A percentile compares a stretch with the other conserved stretches of the same genome.
Conservation (phyloP, 73 alveolate genomes). For the Paramecium caudatum region DNA sequence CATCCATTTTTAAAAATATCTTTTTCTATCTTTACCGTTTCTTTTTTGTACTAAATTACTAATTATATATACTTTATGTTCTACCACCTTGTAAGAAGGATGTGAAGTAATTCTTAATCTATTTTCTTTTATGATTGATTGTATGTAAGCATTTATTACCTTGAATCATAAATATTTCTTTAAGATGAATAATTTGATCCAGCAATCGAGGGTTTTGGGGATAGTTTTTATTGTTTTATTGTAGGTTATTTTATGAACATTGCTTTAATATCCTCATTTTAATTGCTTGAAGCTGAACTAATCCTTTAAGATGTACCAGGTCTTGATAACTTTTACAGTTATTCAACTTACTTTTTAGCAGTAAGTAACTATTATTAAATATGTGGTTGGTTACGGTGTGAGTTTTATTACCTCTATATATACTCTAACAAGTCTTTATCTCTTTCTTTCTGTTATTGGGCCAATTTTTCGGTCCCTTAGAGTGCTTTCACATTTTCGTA, state of each 20-base stretch:
- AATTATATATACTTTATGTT: slow-evolving; percentile 46
- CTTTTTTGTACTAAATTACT: slow-evolving; percentile 15
- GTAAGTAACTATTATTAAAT: slow-evolving; percentile 12
- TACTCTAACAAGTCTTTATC: slow-evolving; percentile 33
- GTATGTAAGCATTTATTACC: not conserved
- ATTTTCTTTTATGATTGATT: slow-evolving; percentile 6
- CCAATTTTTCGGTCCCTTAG: not conserved
- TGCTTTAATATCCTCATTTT: not conserved
- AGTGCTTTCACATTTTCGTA: slow-evolving; percentile 45
- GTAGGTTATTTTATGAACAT: not conserved
- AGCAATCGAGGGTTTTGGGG: not conserved
- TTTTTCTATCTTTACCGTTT: not conserved
- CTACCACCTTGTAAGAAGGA: slow-evolving; percentile 33
- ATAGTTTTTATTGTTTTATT: not conserved
- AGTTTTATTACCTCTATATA: not conserved
- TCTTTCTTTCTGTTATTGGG: not conserved
- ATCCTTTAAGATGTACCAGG: slow-evolving; percentile 22
- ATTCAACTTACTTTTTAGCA: slow-evolving; percentile 25
- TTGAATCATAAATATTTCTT: not conserved
- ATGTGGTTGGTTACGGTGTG: not conserved
- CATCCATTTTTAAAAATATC: slow-evolving; percentile 5
- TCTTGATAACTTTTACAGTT: not conserved
- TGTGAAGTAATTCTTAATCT: slow-evolving; percentile 59
- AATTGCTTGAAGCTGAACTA: not conserved
- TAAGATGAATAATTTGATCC: slow-evolving; percentile 3